Percentiles rank a stretch among this genome's conserved stretches.
Conservation (phyloP, 2,329 filamentous ascomycete genomes). For the Kalaharituber pfeilii region DNA sequence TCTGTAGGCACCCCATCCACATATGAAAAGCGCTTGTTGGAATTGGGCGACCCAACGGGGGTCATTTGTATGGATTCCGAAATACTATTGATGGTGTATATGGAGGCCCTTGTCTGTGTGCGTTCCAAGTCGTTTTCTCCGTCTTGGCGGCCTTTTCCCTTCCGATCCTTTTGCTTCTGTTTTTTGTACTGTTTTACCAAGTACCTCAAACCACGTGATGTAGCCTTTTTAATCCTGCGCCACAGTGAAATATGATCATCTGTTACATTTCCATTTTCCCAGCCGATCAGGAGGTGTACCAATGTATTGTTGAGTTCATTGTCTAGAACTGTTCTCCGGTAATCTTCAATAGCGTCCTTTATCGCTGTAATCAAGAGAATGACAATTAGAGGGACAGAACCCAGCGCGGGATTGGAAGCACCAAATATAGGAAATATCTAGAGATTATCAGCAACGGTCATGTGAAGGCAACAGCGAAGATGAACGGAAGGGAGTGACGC, state of each 20-base stretch:
- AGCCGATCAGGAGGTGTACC: slow-evolving; percentile 73
- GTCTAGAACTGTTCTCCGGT: slow-evolving; percentile 74
- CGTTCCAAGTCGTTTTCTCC: slow-evolving; percentile 23
- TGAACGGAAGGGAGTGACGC: slow-evolving; percentile 30
- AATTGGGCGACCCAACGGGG: slow-evolving; percentile 67
- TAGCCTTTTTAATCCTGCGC: slow-evolving; percentile 83
- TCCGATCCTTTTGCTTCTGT: slow-evolving; percentile 28
- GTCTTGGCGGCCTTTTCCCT: slow-evolving; percentile 25
- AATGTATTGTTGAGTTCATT: slow-evolving; percentile 92
- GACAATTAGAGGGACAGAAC: slow-evolving; percentile 79
- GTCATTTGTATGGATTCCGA: slow-evolving; percentile 68
- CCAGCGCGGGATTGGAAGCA: slow-evolving; percentile 72
- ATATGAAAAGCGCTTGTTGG: slow-evolving; percentile 32
- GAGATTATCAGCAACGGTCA: slow-evolving; percentile 20
- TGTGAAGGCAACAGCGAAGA: too few species aligned
- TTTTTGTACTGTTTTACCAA: slow-evolving; percentile 38
- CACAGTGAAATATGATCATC: slow-evolving; percentile 72
- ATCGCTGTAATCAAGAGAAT: slow-evolving; percentile 76
- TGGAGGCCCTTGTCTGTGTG: slow-evolving; percentile 20
- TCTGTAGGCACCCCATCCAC: slow-evolving; percentile 18
- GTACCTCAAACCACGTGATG: slow-evolving; percentile 35
- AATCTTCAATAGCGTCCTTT: slow-evolving; percentile 94
- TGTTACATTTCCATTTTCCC: slow-evolving; percentile 82
- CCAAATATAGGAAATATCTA: slow-evolving; percentile 96
- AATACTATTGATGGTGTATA: slow-evolving; percentile 16